Conservation (phyloP, 2,329 filamentous ascomycete species). For the Emmonsiellopsis sp. region DNA sequence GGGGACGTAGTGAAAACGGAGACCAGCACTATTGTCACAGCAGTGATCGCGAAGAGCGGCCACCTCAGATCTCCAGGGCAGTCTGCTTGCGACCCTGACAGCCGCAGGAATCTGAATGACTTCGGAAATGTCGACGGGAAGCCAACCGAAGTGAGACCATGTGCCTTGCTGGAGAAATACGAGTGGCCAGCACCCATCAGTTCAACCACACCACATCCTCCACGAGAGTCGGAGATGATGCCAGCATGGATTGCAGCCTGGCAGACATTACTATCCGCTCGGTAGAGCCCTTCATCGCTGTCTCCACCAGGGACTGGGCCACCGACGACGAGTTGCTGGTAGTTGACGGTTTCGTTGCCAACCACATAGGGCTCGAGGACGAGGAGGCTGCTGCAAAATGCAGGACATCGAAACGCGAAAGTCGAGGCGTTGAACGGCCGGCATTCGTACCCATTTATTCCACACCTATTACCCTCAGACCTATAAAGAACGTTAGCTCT, state of each 20-base stretch:
- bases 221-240: constrained; percentile 59
- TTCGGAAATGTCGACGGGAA: constrained; percentile 89
- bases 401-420: constrained; percentile 49
- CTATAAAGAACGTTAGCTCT: constrained; percentile 14
- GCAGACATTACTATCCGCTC: constrained; percentile 84
- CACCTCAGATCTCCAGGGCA: constrained; percentile 71
- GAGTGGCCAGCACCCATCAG: constrained; percentile 59
- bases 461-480: constrained; percentile 39
- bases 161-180: constrained; percentile 55
- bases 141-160: constrained; percentile 65
- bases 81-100: constrained; percentile 46
- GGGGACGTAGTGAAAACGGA: constrained; percentile 76
- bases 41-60: constrained; percentile 71
- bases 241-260: constrained; percentile 77
- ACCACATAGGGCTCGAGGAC: constrained; percentile 44
- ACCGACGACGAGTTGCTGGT: constrained; percentile 44
- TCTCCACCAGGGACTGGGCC: constrained; percentile 29
- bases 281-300: constrained; percentile 52
- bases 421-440: constrained; percentile 45
- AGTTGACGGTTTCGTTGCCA: constrained; percentile 44
- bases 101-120: constrained; percentile 66
- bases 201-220: constrained; percentile 74
- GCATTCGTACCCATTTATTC: constrained; percentile 47
- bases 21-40: constrained; percentile 67
- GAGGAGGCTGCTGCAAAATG: constrained; percentile 40